phyloP scores from a whole-genome alignment of 2,329 filamentous ascomycete genomes.

The Sordariomycetes sp. region DNA sequence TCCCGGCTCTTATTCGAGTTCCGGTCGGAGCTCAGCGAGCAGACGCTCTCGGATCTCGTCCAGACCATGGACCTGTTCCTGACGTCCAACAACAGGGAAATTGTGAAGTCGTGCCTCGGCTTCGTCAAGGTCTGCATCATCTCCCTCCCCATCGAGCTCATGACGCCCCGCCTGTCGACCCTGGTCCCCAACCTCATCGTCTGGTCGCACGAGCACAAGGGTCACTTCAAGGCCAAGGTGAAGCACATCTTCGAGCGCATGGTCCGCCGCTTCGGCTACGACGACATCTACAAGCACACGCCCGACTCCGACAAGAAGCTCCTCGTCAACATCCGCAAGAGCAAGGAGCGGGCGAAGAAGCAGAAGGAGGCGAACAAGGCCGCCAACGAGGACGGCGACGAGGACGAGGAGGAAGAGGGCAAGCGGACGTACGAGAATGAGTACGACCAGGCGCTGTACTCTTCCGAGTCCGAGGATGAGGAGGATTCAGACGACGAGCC shows the following conservation, averaged over 20 bases:
- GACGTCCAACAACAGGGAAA: constrained; percentile 92
- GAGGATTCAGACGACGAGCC: constrained; percentile 47
- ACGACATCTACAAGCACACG: constrained; percentile 68
- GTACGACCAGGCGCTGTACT: constrained; percentile 93
- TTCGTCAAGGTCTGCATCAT: constrained; percentile 97
- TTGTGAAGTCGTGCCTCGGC: constrained; percentile 86
- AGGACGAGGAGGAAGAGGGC: constrained; percentile 36
- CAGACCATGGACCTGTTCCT: constrained; percentile 95
- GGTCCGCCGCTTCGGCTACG: constrained; percentile 81
- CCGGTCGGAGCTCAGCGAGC: constrained; percentile 56
- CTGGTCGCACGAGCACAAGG: constrained; percentile 98
- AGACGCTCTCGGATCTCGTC: constrained; percentile 74
- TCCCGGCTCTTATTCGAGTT: constrained; percentile 93
- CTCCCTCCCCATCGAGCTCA: constrained; percentile 67
- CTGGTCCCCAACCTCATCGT: constrained; percentile 86
- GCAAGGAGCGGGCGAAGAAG: constrained; percentile 80
- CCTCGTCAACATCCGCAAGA: constrained; percentile 90
- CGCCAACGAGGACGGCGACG: constrained; percentile 47
- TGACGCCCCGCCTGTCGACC: constrained; percentile 66
- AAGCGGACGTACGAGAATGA: constrained; percentile 69
- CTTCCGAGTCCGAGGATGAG: constrained; percentile 51
- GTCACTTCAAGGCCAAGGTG: constrained; percentile 91
- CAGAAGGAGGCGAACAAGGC: constrained; percentile 65
- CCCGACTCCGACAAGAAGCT: constrained; percentile 85
- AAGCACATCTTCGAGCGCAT: constrained; percentile 96